Base-by-base conservation (phyloP, 2,329 filamentous ascomycete genomes). In the Aspergillus pseudoviridinutans region DNA sequence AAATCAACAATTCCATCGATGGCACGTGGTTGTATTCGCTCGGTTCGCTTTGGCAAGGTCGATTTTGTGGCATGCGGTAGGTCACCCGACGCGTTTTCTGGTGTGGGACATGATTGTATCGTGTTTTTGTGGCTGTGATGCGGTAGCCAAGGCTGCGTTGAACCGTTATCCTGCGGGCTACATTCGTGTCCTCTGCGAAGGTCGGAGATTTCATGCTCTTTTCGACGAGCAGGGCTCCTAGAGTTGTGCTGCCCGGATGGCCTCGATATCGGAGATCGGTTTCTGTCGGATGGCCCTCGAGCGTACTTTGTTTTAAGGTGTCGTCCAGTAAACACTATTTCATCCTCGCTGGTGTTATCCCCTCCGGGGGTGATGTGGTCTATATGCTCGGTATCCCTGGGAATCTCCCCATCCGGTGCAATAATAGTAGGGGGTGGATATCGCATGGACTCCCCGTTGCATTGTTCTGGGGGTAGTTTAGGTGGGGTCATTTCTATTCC, bases 261-360 rank as follows among this genome's bases (percentile, higher is more conserved):
- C 14, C 28, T 38, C 12, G 38, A 24, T 29, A 42, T 28, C 20
- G 42, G 27, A 14, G 29, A 17, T 5, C 32, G n/a, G n/a, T 8
- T 22, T 10, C 8, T n/a, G 32, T 35, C 32, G 17, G 41, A 35
- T 14, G 56, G 5, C 58, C 60, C 56, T 60, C 58, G 12, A 63
- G 58, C 46, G 1, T 58, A 61, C 49, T 56, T 64, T 27, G 50
- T 52, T 29, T 54, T 54, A n/a, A 58, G 67, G 20, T 60, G 66
- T 55, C 75, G 68, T 22, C 74, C 75, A 22, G 58, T 65, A 50
- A 77, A 77, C 6, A 77, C 69, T 35, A 77, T 67, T 56, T 77
- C 74, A 49, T 96, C 90, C 50, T 90, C 89, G 66, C 87, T 89
- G 0, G 88, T 90, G 61, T 85, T 80, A 0, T 81, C 44, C 9